Conservation (phyloP, 2,329 filamentous ascomycete species). For the Arachnomyces sp. region DNA sequence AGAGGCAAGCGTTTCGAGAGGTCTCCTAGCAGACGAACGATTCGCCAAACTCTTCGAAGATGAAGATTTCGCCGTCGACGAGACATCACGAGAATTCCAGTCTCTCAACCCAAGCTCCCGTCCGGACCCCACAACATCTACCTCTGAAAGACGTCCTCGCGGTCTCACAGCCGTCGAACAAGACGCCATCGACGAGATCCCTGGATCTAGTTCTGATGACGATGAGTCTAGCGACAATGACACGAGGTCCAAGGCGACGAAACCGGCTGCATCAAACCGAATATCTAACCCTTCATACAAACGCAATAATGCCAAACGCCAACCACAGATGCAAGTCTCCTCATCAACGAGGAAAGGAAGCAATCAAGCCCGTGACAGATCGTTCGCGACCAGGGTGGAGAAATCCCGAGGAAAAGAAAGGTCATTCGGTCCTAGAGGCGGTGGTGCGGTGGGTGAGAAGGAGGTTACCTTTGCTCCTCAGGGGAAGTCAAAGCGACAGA, state of each 20-base stretch:
- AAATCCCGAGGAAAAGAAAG: conserved; percentile 32
- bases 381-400: conserved; percentile 50
- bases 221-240: conserved; percentile 25
- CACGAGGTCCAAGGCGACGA: background rate
- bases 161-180: conserved; percentile 56
- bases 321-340: conserved; percentile 48
- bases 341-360: conserved; percentile 38
- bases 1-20: conserved; percentile 39
- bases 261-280: conserved; percentile 25
- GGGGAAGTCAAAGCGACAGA: conserved; percentile 30
- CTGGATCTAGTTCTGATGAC: conserved; percentile 32
- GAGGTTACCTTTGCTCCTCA: conserved; percentile 54
- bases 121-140: conserved; percentile 9
- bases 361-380: conserved; percentile 40
- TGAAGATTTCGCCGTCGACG: conserved; percentile 86
- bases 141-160: conserved; percentile 29
- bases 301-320: conserved; percentile 41
- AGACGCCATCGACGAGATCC: conserved; percentile 48
- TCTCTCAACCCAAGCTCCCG: conserved; percentile 81
- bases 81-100: conserved; percentile 77
- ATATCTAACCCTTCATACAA: conserved; percentile 50
- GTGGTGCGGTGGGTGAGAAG: conserved; percentile 40
- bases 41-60: conserved; percentile 87
- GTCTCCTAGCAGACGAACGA: conserved; percentile 72
- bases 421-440: conserved; percentile 18